phyloP scores from a whole-genome alignment of 2,329 filamentous ascomycete genomes.

The Apiospora koreana region DNA sequence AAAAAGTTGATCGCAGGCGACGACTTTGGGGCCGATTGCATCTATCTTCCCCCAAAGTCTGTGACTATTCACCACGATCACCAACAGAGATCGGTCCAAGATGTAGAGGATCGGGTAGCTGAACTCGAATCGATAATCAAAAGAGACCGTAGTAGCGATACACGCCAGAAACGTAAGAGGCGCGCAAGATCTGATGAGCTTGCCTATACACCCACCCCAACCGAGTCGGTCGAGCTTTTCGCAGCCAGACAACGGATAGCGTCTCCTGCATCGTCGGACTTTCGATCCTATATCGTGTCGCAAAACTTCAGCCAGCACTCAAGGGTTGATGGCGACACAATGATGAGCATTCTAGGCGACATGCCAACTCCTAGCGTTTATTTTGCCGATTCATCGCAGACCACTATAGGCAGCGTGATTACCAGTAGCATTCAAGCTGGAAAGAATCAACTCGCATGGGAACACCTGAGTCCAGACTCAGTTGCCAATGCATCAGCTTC shows the following conservation, averaged over 20 bases:
- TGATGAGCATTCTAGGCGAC: slow-evolving; percentile 24
- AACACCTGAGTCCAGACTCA: background rate
- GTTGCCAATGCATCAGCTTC: background rate
- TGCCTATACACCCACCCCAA: background rate
- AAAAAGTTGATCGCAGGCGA: slow-evolving; percentile 13
- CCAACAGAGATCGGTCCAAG: slow-evolving; percentile 16
- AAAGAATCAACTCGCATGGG: slow-evolving; percentile 7
- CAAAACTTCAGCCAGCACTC: background rate
- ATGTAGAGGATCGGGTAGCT: slow-evolving; percentile 21
- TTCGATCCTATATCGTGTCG: slow-evolving; percentile 9
- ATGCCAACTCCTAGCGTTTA: slow-evolving; percentile 25
- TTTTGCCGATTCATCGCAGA: slow-evolving; percentile 25
- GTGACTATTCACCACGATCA: slow-evolving; percentile 33
- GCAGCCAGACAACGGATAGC: background rate
- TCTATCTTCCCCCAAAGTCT: slow-evolving; percentile 37
- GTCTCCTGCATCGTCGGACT: slow-evolving; percentile 10
- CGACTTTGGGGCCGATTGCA: slow-evolving; percentile 29
- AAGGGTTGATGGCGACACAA: slow-evolving; percentile 14
- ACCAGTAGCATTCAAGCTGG: slow-evolving; percentile 22
- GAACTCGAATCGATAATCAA: slow-evolving; percentile 20
- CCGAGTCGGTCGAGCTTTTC: background rate
- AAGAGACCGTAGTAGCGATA: slow-evolving; percentile 15
- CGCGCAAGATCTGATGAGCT: background rate
- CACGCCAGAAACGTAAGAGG: slow-evolving; percentile 10
- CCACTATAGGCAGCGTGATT: slow-evolving; percentile 25